Percentiles rank a stretch among this genome's conserved stretches.
These are phyloP conservation scores for Taphrina flavorubra DNA, from an alignment of 1,139 yeast genomes.

Conservation along the genomic window DNA sequence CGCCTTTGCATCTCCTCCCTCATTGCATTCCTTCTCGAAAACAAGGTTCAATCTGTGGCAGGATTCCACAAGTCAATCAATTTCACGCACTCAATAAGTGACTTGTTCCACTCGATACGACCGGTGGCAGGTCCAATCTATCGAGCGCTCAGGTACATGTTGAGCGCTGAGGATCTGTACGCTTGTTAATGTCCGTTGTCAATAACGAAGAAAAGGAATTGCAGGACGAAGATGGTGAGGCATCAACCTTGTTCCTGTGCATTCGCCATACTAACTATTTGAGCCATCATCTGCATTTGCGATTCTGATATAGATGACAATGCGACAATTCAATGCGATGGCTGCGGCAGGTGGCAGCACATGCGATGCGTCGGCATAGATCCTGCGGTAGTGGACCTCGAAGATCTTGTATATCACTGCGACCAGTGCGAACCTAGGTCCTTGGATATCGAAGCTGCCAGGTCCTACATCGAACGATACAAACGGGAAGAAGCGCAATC, in stretches of 20 bases:
- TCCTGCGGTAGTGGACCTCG: slow-evolving; percentile 78
- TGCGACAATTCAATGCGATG: slow-evolving; percentile 63
- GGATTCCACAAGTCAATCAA: background rate
- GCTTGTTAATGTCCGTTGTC: slow-evolving; percentile 29
- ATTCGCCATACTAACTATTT: background rate
- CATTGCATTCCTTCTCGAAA: background rate
- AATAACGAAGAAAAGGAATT: slow-evolving; percentile 26
- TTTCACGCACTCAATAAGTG: background rate
- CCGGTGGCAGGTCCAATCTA: background rate
- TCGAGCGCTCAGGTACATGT: slow-evolving; percentile 21
- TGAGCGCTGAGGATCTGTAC: slow-evolving; percentile 21
- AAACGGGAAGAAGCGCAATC: slow-evolving; percentile 46
- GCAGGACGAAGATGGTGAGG: slow-evolving; percentile 29
- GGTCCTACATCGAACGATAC: slow-evolving; percentile 48
- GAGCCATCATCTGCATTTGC: slow-evolving; percentile 37
- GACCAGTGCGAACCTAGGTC: slow-evolving; percentile 75
- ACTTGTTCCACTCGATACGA: background rate
- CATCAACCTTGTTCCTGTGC: background rate
- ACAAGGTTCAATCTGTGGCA: background rate
- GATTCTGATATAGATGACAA: slow-evolving; percentile 36
- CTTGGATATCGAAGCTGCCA: slow-evolving; percentile 61
- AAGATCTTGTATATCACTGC: slow-evolving; percentile 63
- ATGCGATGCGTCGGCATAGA: slow-evolving; percentile 89
- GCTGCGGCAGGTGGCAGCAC: slow-evolving; percentile 95
- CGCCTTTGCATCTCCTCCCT: background rate